Evolutionary conservation across 768 basidiomycete genomes (phyloP), one percentile per base, ranked within the genome.

Genomic region (Kwoniella dejecticola): DNA sequence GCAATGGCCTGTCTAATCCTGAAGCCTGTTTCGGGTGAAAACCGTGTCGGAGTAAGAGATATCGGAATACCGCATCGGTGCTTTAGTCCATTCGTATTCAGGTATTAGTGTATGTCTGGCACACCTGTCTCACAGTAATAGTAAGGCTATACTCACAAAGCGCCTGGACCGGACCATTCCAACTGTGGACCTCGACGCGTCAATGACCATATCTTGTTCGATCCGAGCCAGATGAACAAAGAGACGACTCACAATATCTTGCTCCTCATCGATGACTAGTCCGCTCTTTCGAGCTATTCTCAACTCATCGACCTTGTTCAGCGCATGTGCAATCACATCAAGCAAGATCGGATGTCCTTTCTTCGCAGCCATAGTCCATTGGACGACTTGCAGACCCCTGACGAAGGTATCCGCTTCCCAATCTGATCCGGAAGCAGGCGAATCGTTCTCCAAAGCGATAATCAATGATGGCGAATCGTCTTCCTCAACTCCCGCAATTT

Each of bases 301-400:
- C 23, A 63, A 23, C 24, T 27, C 21, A 26, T 62, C 60, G 0
- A 63, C 42, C 13, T 61, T 55, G 4, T 57, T 23, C 40, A 70
- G 52, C 6, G 57, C 67, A 33, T 59, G 45, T 27, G 60, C 63
- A 13, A 72, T 44, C 1, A 69, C 68, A 42, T 72, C 71, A 12
- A 72, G 42, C 21, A 72, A 62, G 6, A 72, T 55, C 5, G 71
- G 71, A 64, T 72, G 71, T 29, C 52, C 44, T 7, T 58, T 60
- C 40, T 66, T 66, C 4, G 71, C 59, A 31, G 62, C 30, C 15
- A 72, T 57, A 3, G 71, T 72, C 71, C 71, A 72, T 58, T 72
- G 63, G 1, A 62, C 63, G 42, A 72, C 44, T 44, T 72, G 71
- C 21, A 72, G 42, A 23, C 71, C 71, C 27, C 71, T 40, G 6